phyloP scores from a whole-genome alignment of 345 rosid species.

The Rhizophora apiculata region DNA sequence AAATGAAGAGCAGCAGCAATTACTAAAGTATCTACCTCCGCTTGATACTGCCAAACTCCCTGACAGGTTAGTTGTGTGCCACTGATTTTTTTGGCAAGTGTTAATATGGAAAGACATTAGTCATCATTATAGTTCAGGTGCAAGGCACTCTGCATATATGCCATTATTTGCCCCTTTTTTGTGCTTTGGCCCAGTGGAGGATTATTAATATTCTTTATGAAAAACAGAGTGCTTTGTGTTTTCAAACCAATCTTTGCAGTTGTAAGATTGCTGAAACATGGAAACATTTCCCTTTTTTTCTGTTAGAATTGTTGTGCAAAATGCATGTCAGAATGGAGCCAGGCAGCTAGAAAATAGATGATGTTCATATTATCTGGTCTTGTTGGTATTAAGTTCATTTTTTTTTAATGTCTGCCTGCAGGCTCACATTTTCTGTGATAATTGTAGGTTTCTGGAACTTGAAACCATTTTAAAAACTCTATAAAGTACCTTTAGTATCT shows the following conservation, averaged over 20 bases:
- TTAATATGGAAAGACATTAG: neutral
- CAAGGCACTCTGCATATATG: neutral
- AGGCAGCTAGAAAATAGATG: neutral
- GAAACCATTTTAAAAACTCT: too few species aligned
- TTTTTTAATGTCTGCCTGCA: too few species aligned
- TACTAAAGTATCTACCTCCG: conserved; percentile 66
- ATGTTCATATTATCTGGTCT: neutral
- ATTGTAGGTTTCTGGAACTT: too few species aligned
- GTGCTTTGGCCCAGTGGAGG: too few species aligned
- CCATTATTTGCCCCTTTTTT: neutral
- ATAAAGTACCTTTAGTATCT: neutral
- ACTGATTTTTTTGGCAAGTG: neutral
- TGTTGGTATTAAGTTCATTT: too few species aligned
- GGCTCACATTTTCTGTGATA: too few species aligned
- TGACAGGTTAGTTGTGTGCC: conserved; percentile 52
- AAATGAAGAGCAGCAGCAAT: conserved; percentile 72
- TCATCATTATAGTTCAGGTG: neutral
- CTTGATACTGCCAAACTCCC: conserved; percentile 54
- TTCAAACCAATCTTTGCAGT: neutral
- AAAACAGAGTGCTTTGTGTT: neutral
- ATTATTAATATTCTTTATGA: neutral
- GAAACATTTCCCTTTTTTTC: neutral
- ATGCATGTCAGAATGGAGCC: neutral
- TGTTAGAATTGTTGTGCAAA: neutral
- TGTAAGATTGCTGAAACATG: neutral